These are phyloP conservation scores for Phycomyces blakesleeanus DNA, from an alignment of 192 early-diverging fungal species.

Conservation along the genomic window DNA sequence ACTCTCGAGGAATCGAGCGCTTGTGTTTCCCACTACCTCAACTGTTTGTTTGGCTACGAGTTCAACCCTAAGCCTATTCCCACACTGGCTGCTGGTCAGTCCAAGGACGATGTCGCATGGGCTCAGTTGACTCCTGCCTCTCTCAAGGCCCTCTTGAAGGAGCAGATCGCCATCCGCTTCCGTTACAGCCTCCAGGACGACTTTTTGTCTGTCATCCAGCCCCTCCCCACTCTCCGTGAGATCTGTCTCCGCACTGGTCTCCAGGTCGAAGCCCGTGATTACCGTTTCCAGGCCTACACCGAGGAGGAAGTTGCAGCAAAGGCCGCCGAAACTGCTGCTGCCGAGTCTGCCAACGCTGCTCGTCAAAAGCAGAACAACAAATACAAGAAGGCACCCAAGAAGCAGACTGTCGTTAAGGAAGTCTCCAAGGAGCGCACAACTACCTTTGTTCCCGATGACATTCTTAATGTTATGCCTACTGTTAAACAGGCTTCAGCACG, in stretches of 20 bases:
- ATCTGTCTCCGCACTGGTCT: constrained; percentile 82
- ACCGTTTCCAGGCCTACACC: constrained; percentile 50
- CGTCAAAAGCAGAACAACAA: constrained; percentile 9
- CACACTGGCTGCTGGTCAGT: constrained; percentile 38
- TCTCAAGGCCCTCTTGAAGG: constrained; percentile 55
- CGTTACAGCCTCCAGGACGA: constrained; percentile 61
- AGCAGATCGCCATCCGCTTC: constrained; percentile 71
- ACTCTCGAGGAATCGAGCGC: constrained; percentile 58
- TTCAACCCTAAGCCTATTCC: constrained; percentile 54
- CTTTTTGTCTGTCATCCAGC: constrained; percentile 47
- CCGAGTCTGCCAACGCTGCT: constrained; percentile 27
- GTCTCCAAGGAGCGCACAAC: constrained; percentile 45
- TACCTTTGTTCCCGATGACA: constrained; percentile 62
- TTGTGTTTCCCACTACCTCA: constrained; percentile 77
- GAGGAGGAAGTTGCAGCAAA: constrained; percentile 27
- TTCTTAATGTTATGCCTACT: constrained; percentile 68
- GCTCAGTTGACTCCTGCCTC: constrained; percentile 57
- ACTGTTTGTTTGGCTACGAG: constrained; percentile 68
- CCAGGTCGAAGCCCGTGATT: constrained; percentile 78
- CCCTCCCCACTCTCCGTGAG: constrained; percentile 73
- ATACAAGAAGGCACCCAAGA: constrained; percentile 36
- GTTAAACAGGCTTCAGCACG: constrained; percentile 66
- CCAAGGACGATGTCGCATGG: constrained; percentile 38
- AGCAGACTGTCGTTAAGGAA: constrained; percentile 36
- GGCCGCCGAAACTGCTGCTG: constrained; percentile 30